Conservation (phyloP, 202 grass and related monocot species). For the Zizania palustris region DNA sequence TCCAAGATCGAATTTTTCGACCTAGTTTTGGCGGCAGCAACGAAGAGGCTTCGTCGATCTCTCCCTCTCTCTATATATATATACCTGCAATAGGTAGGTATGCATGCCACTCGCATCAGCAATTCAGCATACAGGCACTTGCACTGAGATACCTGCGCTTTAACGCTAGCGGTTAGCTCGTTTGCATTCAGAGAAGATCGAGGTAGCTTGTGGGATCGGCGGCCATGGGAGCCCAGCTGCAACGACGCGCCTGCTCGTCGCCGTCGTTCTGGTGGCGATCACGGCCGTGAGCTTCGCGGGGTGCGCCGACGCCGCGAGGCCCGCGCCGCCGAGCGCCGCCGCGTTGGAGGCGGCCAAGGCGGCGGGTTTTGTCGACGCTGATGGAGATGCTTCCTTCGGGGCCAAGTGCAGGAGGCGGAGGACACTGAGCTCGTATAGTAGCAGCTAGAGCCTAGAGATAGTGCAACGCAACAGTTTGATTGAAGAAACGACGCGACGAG, state of each 20-base stretch:
- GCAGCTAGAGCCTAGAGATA: no score
- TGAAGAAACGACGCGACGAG: background rate
- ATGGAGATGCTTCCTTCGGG: slow-evolving; percentile 67
- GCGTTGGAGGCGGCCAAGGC: slow-evolving; percentile 34
- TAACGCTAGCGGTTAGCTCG: no score
- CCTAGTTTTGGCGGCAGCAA: slow-evolving; percentile 13
- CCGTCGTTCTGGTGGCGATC: slow-evolving; percentile 4
- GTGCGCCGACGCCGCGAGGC: slow-evolving; percentile 52
- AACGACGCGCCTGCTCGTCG: slow-evolving; percentile 11
- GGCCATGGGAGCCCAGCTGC: slow-evolving; percentile 43
- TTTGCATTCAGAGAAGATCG: slow-evolving; percentile 3
- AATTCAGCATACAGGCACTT: background rate
- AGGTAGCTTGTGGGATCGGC: no score
- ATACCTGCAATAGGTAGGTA: background rate
- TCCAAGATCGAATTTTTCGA: slow-evolving; percentile 34
- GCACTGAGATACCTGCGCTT: background rate
- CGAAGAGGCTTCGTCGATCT: background rate
- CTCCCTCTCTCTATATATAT: no score
- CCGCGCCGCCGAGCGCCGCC: slow-evolving; percentile 47
- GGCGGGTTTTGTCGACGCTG: slow-evolving; percentile 49
- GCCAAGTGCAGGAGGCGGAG: slow-evolving; percentile 58
- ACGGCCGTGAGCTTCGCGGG: slow-evolving; percentile 30
- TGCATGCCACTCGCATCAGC: background rate
- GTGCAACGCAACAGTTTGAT: background rate
- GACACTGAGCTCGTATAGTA: slow-evolving; percentile 49